phyloP scores from a whole-genome alignment of 768 basidiomycete species.

The Kwoniella sp. region DNA sequence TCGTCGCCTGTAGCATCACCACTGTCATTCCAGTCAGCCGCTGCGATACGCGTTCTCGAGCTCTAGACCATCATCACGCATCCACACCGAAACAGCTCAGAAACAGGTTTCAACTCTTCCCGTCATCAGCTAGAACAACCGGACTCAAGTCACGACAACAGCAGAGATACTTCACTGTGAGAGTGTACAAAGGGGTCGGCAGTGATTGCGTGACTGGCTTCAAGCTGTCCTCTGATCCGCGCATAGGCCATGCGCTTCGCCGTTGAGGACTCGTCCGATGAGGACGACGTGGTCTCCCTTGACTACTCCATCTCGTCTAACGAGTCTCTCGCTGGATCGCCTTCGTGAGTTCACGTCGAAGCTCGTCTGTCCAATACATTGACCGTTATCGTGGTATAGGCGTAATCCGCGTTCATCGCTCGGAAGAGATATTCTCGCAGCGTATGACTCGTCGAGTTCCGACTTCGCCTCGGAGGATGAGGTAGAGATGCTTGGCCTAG shows the following conservation, averaged over 20 bases:
- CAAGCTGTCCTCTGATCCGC: too few relatives aligned
- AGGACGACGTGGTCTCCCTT: constrained; percentile 20
- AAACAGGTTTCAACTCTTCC: too few relatives aligned
- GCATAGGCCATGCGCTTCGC: constrained; percentile 28
- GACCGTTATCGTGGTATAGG: neutral
- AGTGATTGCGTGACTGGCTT: too few relatives aligned
- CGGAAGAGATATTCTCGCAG: constrained; percentile 17
- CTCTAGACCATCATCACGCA: too few relatives aligned
- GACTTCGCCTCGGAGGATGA: constrained; percentile 43
- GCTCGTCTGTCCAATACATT: neutral
- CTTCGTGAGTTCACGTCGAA: constrained; percentile 15
- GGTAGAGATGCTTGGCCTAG: constrained; percentile 24
- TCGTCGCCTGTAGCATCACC: too few relatives aligned
- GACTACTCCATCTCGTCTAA: constrained; percentile 19
- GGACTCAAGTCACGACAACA: too few relatives aligned
- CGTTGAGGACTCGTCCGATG: constrained; percentile 31
- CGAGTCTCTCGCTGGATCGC: constrained; percentile 5
- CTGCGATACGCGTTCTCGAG: too few relatives aligned
- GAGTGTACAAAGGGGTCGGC: too few relatives aligned
- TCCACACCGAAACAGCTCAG: too few relatives aligned
- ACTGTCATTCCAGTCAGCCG: too few relatives aligned
- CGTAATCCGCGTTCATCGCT: constrained; percentile 22
- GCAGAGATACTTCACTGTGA: too few relatives aligned
- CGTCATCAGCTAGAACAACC: too few relatives aligned
- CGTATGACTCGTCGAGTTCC: constrained; percentile 22